phyloP scores from a whole-genome alignment of 78 protist genomes.

The Diacronema lutheri region DNA sequence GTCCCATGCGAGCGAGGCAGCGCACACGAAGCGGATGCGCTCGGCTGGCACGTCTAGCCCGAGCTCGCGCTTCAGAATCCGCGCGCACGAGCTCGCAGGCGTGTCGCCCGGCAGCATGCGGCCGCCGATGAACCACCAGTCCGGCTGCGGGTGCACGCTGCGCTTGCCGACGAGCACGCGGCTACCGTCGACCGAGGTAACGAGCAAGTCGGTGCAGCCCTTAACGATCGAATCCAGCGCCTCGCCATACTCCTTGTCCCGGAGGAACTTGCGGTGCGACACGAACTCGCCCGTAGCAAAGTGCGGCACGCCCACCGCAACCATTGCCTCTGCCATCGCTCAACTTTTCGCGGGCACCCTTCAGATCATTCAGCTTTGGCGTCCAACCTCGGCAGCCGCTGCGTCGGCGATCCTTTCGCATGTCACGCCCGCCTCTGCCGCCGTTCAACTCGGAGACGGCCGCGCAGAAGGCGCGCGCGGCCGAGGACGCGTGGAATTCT shows the following conservation, averaged over 20 bases:
- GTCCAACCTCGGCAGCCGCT: too few relatives aligned
- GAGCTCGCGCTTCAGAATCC: not conserved
- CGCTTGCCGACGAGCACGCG: not conserved
- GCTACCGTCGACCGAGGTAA: not conserved
- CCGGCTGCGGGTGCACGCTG: not conserved
- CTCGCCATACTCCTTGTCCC: not conserved
- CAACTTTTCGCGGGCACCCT: too few relatives aligned
- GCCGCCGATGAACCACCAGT: conserved; percentile 6
- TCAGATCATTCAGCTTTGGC: too few relatives aligned
- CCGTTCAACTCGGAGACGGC: conserved; percentile 57
- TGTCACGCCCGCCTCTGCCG: conserved; percentile 50
- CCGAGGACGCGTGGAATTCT: conserved; percentile 75
- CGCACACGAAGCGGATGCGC: not conserved
- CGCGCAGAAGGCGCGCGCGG: conserved; percentile 48
- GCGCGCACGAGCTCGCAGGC: not conserved
- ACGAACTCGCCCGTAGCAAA: not conserved
- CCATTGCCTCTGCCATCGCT: conserved; percentile 62
- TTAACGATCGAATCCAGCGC: not conserved
- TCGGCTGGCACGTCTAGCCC: not conserved
- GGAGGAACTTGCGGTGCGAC: not conserved
- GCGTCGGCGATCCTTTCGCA: too few relatives aligned
- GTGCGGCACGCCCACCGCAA: not conserved
- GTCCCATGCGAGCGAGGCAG: not conserved
- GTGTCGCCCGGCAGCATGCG: not conserved
- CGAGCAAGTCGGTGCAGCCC: not conserved